A percentile compares a stretch with the other conserved stretches of the same genome.
Conservation (phyloP, 2,329 filamentous ascomycete species). For the Ceratocystis diversiconidia region DNA sequence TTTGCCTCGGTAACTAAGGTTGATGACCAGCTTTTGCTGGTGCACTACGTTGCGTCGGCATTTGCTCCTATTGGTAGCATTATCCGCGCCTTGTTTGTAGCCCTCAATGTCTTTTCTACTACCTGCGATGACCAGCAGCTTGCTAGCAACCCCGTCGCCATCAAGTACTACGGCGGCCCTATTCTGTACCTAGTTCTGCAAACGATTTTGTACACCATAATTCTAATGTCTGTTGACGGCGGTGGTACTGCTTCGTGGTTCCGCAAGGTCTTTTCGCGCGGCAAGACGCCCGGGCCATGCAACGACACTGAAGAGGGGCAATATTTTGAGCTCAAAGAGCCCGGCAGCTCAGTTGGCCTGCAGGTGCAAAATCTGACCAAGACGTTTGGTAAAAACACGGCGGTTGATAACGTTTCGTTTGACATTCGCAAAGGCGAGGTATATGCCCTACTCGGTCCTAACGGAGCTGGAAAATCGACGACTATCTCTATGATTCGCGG, state of each 20-base stretch:
- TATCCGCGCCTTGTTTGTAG: conserved; percentile 57
- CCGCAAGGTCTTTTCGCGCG: conserved; percentile 29
- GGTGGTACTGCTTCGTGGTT: conserved; percentile 48
- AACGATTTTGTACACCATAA: conserved; percentile 51
- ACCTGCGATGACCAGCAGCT: conserved; percentile 54
- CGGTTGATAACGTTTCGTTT: conserved; percentile 81
- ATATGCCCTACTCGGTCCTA: conserved; percentile 78
- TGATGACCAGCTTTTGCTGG: conserved; percentile 50
- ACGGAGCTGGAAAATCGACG: conserved; percentile 82
- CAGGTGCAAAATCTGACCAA: conserved; percentile 72
- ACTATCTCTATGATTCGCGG: conserved; percentile 81
- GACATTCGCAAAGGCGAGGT: conserved; percentile 67
- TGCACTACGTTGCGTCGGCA: conserved; percentile 60
- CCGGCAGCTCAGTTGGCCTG: conserved; percentile 45
- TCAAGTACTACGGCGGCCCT: conserved; percentile 66
- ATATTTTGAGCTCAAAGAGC: conserved; percentile 30
- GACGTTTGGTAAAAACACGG: conserved; percentile 57
- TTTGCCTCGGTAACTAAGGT: conserved; percentile 58
- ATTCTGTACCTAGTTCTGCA: conserved; percentile 73
- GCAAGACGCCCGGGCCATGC: not conserved
- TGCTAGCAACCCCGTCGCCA: conserved; percentile 52
- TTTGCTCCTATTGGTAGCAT: conserved; percentile 67
- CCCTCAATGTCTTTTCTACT: conserved; percentile 71
- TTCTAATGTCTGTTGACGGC: conserved; percentile 69
- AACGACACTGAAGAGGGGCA: conserved; percentile 41